Evolutionary conservation across 495 filamentous ascomycete species (phyloP).

Genomic region (Extremus antarcticus): DNA sequence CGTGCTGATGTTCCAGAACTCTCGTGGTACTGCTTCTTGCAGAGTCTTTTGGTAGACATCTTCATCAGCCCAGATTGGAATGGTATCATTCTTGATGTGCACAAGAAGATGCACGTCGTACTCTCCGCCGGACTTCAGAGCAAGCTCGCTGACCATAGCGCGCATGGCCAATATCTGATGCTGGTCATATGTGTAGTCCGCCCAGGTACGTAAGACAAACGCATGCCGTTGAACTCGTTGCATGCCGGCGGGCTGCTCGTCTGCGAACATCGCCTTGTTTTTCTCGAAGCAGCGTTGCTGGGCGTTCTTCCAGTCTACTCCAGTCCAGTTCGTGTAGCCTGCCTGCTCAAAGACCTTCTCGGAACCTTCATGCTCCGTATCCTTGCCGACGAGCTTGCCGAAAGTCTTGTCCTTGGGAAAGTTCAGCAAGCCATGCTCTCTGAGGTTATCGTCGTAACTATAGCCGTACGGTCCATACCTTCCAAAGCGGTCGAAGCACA

Average conservation of each 20-base stretch:
- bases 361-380: slow-evolving; percentile 25
- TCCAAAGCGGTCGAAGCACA: slow-evolving; percentile 35
- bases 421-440: slow-evolving; percentile 24
- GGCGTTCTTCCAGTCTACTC: slow-evolving; percentile 28
- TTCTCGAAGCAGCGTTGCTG: slow-evolving; percentile 32
- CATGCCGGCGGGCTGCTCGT: slow-evolving; percentile 18
- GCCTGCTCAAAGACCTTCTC: slow-evolving; percentile 26
- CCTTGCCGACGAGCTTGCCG: slow-evolving; percentile 10
- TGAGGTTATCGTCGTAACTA: slow-evolving; percentile 27
- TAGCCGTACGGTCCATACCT: slow-evolving; percentile 33
- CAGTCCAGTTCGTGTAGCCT: slow-evolving; percentile 29
- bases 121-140: slow-evolving; percentile 44
- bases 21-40: slow-evolving; percentile 40
- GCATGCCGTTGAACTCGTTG: slow-evolving; percentile 29
- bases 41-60: slow-evolving; percentile 41
- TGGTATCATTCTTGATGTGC: slow-evolving; percentile 44
- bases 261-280: slow-evolving; percentile 31
- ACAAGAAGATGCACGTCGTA: slow-evolving; percentile 50
- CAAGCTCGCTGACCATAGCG: slow-evolving; percentile 45
- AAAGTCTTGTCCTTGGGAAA: neutral
- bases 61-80: slow-evolving; percentile 41
- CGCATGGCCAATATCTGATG: slow-evolving; percentile 37
- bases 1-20: slow-evolving; percentile 45
- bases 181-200: slow-evolving; percentile 29
- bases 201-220: slow-evolving; percentile 33